Evolutionary conservation across 177 flowering plant genomes (phyloP), one percentile per base, ranked within the genome.

Genomic region (Tripterygium wilfordii): DNA sequence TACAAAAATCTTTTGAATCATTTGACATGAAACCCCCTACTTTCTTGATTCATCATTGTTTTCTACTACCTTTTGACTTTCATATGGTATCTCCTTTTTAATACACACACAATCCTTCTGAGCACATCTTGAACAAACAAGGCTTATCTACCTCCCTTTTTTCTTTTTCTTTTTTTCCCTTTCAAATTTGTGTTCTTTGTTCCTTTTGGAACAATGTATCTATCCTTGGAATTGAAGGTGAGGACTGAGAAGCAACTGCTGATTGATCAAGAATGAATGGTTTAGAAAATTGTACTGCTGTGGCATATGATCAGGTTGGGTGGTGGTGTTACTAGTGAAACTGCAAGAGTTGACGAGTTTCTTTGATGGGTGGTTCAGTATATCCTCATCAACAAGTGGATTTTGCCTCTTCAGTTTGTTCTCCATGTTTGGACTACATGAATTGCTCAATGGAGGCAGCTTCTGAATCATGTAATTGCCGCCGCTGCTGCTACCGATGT

Each of bases 171-270:
- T n/a, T n/a, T n/a, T n/a, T n/a, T n/a, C n/a, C n/a, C n/a, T n/a
- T n/a, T n/a, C n/a, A n/a, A n/a, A n/a, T n/a, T n/a, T n/a, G n/a
- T n/a, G n/a, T n/a, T n/a, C n/a, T n/a, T n/a, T n/a, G n/a, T n/a
- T n/a, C n/a, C n/a, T n/a, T n/a, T n/a, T n/a, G n/a, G n/a, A n/a
- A n/a, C n/a, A n/a, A n/a, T n/a, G n/a, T n/a, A n/a, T n/a, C n/a
- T 28, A 62, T 35, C 59, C 64, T 18, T 54, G 69, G 31, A 54
- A 64, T 2, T 54, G 63, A 37, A 50, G 58, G 27, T 53, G 40
- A 26, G 64, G 64, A 26, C 57, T 51, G 28, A 55, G 10, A 18
- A 65, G 54, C 20, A 59, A 39, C 9, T 54, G 32, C 57, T 60
- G 69, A 30, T 49, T n/a, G n/a, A n/a, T 53, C 20, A 56, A 51